Base-by-base conservation (phyloP, 306 rosid species). In the Vigna radiata region DNA sequence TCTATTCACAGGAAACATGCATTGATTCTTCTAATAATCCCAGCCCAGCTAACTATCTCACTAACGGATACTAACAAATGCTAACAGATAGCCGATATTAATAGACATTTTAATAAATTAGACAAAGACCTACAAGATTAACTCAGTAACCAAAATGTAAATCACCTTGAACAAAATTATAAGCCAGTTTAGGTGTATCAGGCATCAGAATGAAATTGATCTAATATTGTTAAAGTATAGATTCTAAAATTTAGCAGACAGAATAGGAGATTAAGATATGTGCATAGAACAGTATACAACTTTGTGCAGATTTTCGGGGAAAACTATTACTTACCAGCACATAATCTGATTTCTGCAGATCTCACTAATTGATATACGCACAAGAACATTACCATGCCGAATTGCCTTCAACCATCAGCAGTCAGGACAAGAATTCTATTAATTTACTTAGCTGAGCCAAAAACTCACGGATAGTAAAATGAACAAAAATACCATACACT, bases 301-400 rank as follows among this genome's bases (percentile, higher is more conserved):
- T 44, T 41, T 23, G 46, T 27, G 79, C 12, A 56, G 31, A 52
- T 55, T 73, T 62, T 21, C 12, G 70, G 52, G 52, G 21, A 17
- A 63, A 63, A 66, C 61, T 70, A 67, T 53, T 58, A 79, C 77
- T 73, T 86, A 94, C 98, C 87, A 94, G 94, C 80, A 88, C 54
- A 41, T 90, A 92, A 84, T 94, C 97, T 31, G 97, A 90, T 79
- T 90, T 94, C 82, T 83, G 86, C 5, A 79, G 92, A 68, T 80
- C 85, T 50, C 80, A 70, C 86, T 80, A 50, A 92, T 83, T 80
- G 95, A 82, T 72, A 92, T 47, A 80, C 88, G 92, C 81, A 94
- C 82, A 50, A 94, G 97, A 74, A 97, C 96, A 83, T 84, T 89
- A 76, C 98, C 98, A 75, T 79, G 90, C 73, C 84, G 88, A 77